Percentiles rank a stretch among this genome's conserved stretches.
These are phyloP conservation scores for Aureobasidium sp. DNA, from an alignment of 2,329 filamentous ascomycete genomes.

Conservation along the genomic window DNA sequence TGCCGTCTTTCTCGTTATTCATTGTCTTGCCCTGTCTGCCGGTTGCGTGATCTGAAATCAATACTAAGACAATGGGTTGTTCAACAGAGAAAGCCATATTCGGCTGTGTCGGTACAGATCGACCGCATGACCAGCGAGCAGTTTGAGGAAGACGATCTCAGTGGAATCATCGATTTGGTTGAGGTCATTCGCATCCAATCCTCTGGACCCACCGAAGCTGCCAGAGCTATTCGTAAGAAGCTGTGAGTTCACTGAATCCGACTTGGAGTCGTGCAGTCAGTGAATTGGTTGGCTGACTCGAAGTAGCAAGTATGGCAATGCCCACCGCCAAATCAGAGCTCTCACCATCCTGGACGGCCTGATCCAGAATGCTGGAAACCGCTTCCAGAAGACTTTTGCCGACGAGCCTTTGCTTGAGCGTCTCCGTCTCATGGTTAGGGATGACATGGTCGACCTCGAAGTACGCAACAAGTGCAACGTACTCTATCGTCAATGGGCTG, in stretches of 20 bases:
- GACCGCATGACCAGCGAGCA: slow-evolving; percentile 84
- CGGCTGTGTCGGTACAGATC: slow-evolving; percentile 85
- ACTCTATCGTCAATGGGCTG: slow-evolving; percentile 79
- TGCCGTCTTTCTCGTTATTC: slow-evolving; percentile 13
- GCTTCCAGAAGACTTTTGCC: slow-evolving; percentile 78
- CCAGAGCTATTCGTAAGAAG: slow-evolving; percentile 90
- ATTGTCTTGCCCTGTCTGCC: slow-evolving; percentile 12
- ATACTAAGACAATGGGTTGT: slow-evolving; percentile 13
- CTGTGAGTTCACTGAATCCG: slow-evolving; percentile 44
- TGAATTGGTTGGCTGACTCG: neutral
- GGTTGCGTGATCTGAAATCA: slow-evolving; percentile 7
- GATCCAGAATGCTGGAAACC: slow-evolving; percentile 84
- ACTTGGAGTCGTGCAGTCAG: neutral
- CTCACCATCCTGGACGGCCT: slow-evolving; percentile 84
- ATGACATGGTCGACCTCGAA: slow-evolving; percentile 70
- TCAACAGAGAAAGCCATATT: slow-evolving; percentile 67
- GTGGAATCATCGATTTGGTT: slow-evolving; percentile 86
- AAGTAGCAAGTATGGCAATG: slow-evolving; percentile 79
- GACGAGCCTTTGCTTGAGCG: slow-evolving; percentile 90
- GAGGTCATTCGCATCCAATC: slow-evolving; percentile 87
- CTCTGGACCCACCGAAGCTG: slow-evolving; percentile 79
- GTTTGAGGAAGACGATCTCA: slow-evolving; percentile 83
- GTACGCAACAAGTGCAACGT: slow-evolving; percentile 84
- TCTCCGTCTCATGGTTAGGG: slow-evolving; percentile 76
- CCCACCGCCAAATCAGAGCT: slow-evolving; percentile 85